A percentile compares a stretch with the other conserved stretches of the same genome.
Conservation (phyloP, 805 yeast species). For the Candida ponderosae region DNA sequence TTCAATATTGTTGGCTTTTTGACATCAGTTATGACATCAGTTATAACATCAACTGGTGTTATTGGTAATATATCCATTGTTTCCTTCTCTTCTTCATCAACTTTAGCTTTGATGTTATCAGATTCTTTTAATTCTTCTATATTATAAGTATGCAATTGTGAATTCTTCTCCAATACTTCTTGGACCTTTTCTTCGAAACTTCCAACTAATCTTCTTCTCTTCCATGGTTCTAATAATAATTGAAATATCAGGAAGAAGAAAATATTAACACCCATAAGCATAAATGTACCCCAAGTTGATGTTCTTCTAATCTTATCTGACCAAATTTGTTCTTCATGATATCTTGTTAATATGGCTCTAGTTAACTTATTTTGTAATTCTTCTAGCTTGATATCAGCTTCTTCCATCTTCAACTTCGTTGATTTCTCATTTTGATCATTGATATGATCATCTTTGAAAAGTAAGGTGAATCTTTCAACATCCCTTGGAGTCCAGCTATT, state of each 20-base stretch:
- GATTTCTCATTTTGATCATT: conserved; percentile 54
- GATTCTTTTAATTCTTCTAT: conserved; percentile 14
- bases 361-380: conserved; percentile 61
- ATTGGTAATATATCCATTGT: conserved; percentile 12
- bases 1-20: no score
- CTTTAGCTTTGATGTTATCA: background rate
- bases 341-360: conserved; percentile 74
- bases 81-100: conserved; percentile 8
- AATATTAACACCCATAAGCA: conserved; percentile 81
- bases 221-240: conserved; percentile 90
- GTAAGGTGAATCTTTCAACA: conserved; percentile 72
- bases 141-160: conserved; percentile 20
- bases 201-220: conserved; percentile 68
- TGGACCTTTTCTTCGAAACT: conserved; percentile 79
- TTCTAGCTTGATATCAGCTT: conserved; percentile 57
- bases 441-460: conserved; percentile 75
- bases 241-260: conserved; percentile 75
- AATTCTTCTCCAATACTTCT: conserved; percentile 34
- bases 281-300: conserved; percentile 95
- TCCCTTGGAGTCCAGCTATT: conserved; percentile 75
- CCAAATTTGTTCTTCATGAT: conserved; percentile 98
- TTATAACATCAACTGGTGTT: no score
- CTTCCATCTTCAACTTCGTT: conserved; percentile 39
- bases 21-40: no score
- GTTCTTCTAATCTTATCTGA: conserved; percentile 91